Evolutionary conservation across 345 rosid species (phyloP).

Genomic region (Chamaenerion angustifolium): DNA sequence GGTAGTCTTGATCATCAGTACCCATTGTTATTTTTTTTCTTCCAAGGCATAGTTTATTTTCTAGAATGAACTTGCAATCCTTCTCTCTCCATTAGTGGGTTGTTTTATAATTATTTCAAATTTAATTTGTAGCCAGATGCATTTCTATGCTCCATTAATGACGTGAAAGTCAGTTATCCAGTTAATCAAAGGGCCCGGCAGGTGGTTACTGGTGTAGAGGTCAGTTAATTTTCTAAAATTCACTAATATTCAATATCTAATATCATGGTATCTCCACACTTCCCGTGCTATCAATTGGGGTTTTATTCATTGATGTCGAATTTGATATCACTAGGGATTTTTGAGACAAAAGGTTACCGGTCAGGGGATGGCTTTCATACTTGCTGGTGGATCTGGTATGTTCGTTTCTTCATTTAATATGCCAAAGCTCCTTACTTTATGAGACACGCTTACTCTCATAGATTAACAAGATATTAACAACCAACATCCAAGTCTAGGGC

Average conservation of each 20-base stretch:
- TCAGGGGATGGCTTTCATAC: constrained; percentile 92
- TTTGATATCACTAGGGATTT: constrained; percentile 40
- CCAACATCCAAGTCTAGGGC: no score
- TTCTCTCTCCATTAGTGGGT: neutral
- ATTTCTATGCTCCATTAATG: constrained; percentile 83
- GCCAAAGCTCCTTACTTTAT: no score
- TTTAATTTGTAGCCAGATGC: constrained; percentile 86
- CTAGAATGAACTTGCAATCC: no score
- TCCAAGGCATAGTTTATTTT: no score
- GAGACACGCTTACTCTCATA: no score
- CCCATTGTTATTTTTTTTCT: neutral
- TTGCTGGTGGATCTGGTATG: constrained; percentile 97
- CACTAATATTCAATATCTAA: neutral
- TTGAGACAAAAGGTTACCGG: constrained; percentile 82
- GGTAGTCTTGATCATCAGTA: constrained; percentile 25
- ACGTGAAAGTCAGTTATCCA: constrained; percentile 71
- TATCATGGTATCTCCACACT: neutral
- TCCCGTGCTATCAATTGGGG: neutral
- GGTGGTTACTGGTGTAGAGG: constrained; percentile 62
- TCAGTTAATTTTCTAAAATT: constrained; percentile 10
- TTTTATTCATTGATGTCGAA: neutral
- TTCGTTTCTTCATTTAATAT: constrained; percentile 1
- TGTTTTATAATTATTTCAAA: constrained; percentile 14
- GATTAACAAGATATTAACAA: no score
- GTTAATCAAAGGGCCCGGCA: constrained; percentile 71